A percentile compares a stretch with the other conserved stretches of the same genome.
Evolutionary conservation across 306 rosid genomes (phyloP).

Genomic region (Prunus fruticosa): DNA sequence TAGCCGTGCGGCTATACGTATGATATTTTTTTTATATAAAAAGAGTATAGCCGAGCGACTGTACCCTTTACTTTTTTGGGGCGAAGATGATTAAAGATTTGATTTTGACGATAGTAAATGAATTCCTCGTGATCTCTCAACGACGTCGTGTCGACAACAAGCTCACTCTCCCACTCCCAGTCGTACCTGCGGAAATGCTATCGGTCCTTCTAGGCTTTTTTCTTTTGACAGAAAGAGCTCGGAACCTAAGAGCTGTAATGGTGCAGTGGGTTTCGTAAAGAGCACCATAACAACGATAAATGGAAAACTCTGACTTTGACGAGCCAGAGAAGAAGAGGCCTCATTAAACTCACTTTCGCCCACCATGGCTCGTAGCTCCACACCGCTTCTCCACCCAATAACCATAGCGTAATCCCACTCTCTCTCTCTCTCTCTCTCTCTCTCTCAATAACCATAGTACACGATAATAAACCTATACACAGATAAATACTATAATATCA

Average conservation of each 20-base stretch:
- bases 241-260: slow-evolving; percentile 11
- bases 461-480: too few species aligned
- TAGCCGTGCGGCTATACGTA: too few species aligned
- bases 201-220: slow-evolving; percentile 1
- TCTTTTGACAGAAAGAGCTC: neutral
- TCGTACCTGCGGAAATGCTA: neutral
- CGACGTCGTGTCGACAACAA: too few species aligned
- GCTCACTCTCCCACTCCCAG: neutral
- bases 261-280: slow-evolving; percentile 2
- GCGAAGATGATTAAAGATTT: too few species aligned
- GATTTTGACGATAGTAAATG: too few species aligned
- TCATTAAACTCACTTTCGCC: slow-evolving; percentile 56
- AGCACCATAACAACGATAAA: slow-evolving; percentile 3
- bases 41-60: too few species aligned
- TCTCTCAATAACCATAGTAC: too few species aligned
- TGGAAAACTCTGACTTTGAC: slow-evolving; percentile 63
- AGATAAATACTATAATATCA: too few species aligned
- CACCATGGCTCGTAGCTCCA: slow-evolving; percentile 51
- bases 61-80: too few species aligned
- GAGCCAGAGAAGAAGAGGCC: slow-evolving; percentile 82
- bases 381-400: slow-evolving; percentile 38
- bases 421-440: neutral
- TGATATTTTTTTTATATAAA: too few species aligned
- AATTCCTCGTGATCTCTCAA: too few species aligned
- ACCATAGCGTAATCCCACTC: slow-evolving; percentile 39